phyloP scores from a whole-genome alignment of 1,284 basidiomycete genomes.

The Puccinia coronata region DNA sequence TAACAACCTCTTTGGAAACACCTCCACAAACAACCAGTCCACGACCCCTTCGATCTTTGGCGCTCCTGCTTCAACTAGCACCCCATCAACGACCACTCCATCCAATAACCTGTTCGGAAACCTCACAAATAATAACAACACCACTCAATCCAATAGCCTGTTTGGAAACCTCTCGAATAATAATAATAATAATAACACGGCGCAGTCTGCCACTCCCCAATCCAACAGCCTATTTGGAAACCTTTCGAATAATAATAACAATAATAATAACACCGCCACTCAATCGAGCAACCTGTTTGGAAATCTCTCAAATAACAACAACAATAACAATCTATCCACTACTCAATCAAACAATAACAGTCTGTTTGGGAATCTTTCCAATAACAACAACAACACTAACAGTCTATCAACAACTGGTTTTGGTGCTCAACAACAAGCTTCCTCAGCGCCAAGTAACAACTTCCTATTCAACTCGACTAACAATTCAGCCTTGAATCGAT shows the following conservation, averaged over 20 bases:
- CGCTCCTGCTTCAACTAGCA: neutral
- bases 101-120: neutral
- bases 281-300: neutral
- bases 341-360: constrained; percentile 1
- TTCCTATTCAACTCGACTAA: constrained; percentile 18
- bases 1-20: constrained; percentile 12
- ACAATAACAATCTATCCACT: constrained; percentile 7
- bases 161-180: constrained; percentile 1
- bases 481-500: constrained; percentile 4
- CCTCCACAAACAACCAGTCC: constrained; percentile 20
- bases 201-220: constrained; percentile 19
- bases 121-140: neutral
- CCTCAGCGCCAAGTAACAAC: neutral
- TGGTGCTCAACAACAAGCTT: constrained; percentile 14
- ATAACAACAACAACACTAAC: neutral
- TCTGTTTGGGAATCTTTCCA: neutral
- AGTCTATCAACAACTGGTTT: constrained; percentile 1
- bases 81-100: neutral
- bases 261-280: neutral
- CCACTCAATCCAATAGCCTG: neutral
- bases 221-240: constrained; percentile 17
- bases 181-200: constrained; percentile 8
- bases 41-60: constrained; percentile 14
- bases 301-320: constrained; percentile 10
- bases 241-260: constrained; percentile 7